A percentile compares a stretch with the other conserved stretches of the same genome.
phyloP scores from a whole-genome alignment of 148 eudicot species.

The Camellia japonica region DNA sequence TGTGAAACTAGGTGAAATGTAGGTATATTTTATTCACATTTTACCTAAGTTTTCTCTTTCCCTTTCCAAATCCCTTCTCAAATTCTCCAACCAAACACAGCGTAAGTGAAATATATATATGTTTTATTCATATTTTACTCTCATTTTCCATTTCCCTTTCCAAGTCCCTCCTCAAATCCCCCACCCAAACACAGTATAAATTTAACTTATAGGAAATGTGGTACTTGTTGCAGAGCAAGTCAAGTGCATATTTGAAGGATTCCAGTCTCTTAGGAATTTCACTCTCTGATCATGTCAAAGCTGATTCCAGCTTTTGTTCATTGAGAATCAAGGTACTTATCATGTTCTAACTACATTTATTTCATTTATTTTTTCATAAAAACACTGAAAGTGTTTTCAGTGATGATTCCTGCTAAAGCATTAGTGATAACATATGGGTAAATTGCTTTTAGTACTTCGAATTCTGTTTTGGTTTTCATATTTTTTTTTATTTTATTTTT shows the following conservation, averaged over 20 bases:
- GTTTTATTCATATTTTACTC: too few relatives aligned
- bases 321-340: constrained; percentile 48
- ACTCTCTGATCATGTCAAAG: constrained; percentile 40
- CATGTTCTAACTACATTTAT: neutral
- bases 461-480: neutral
- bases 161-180: too few relatives aligned
- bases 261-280: constrained; percentile 54
- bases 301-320: constrained; percentile 40
- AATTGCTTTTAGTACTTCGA: neutral
- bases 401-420: neutral
- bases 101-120: too few relatives aligned
- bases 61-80: too few relatives aligned
- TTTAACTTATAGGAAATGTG: neutral
- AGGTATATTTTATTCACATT: too few relatives aligned
- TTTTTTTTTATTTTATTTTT: too few relatives aligned
- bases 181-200: too few relatives aligned
- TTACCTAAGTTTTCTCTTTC: too few relatives aligned
- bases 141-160: too few relatives aligned
- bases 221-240: constrained; percentile 36
- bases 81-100: too few relatives aligned
- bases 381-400: neutral
- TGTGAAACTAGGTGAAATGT: too few relatives aligned
- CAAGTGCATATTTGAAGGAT: constrained; percentile 44
- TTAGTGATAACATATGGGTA: neutral
- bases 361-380: neutral